Conservation (phyloP, 306 rosid genomes). For the Inga laurina region DNA sequence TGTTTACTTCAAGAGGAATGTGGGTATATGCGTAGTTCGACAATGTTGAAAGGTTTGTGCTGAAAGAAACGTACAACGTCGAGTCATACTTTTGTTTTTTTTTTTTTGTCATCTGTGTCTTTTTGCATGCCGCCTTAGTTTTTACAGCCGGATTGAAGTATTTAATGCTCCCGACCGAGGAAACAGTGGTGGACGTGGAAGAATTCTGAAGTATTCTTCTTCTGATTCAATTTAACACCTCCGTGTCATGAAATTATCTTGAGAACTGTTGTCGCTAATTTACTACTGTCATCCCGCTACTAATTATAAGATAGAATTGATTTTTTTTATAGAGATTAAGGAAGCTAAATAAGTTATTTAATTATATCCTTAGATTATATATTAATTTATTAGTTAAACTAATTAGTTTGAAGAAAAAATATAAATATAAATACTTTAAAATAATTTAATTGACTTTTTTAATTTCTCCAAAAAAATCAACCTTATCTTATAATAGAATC, state of each 20-base stretch:
- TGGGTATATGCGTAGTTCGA: background rate
- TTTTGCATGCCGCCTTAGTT: background rate
- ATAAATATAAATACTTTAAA: no score
- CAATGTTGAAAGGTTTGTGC: background rate
- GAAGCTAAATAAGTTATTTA: no score
- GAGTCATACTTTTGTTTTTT: background rate
- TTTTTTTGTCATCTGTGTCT: no score
- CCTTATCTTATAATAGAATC: no score
- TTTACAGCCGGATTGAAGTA: background rate
- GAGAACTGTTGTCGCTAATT: background rate
- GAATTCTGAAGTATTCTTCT: background rate
- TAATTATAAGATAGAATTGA: no score
- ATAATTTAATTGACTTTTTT: no score
- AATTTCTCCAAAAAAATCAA: no score
- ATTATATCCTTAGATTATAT: no score
- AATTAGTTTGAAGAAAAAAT: no score
- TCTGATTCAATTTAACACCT: background rate
- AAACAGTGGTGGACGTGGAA: background rate
- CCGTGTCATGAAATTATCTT: background rate
- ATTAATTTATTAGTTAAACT: no score
- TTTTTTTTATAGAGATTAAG: no score
- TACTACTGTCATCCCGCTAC: rapidly evolving
- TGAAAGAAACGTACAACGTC: background rate
- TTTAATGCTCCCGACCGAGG: background rate
- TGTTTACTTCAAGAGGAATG: background rate